Conservation (phyloP, 2,329 filamentous ascomycete genomes). For the Epichloe festucae region DNA sequence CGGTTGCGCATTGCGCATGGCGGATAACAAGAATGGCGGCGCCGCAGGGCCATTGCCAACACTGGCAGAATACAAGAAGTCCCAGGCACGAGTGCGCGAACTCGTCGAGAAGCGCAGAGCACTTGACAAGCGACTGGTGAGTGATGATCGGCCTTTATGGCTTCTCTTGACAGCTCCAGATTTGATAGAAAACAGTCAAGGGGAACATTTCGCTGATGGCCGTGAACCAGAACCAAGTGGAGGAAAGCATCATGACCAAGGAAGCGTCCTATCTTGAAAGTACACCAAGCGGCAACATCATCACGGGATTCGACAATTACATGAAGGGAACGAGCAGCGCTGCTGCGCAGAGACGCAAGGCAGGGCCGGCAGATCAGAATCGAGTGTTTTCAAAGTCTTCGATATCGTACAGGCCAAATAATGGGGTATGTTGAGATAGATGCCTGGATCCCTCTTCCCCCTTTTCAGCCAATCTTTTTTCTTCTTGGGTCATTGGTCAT, state of each 20-base stretch:
- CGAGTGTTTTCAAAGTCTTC: conserved; percentile 59
- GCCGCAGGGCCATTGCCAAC: conserved; percentile 19
- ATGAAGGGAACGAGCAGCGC: conserved; percentile 72
- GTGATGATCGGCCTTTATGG: conserved; percentile 1
- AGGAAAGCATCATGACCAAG: conserved; percentile 73
- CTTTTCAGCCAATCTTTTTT: not conserved
- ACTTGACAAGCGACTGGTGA: conserved; percentile 25
- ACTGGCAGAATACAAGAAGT: conserved; percentile 36
- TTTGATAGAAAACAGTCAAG: not conserved
- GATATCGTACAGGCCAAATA: conserved; percentile 43
- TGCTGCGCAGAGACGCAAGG: conserved; percentile 49
- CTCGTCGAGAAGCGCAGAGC: conserved; percentile 31
- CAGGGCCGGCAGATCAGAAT: conserved; percentile 53
- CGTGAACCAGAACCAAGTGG: conserved; percentile 32
- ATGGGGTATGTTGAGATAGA: conserved; percentile 16
- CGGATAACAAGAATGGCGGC: conserved; percentile 19
- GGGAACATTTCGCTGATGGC: conserved; percentile 11
- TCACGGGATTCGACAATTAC: conserved; percentile 95
- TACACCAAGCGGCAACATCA: conserved; percentile 83
- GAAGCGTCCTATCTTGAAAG: conserved; percentile 86
- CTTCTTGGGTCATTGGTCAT: not conserved
- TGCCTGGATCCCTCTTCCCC: not conserved
- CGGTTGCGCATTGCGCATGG: conserved; percentile 15
- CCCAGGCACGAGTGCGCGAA: conserved; percentile 34
- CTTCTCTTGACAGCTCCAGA: not conserved